Conservation (phyloP, 176 grass and related monocot genomes). For the Canna indica region DNA sequence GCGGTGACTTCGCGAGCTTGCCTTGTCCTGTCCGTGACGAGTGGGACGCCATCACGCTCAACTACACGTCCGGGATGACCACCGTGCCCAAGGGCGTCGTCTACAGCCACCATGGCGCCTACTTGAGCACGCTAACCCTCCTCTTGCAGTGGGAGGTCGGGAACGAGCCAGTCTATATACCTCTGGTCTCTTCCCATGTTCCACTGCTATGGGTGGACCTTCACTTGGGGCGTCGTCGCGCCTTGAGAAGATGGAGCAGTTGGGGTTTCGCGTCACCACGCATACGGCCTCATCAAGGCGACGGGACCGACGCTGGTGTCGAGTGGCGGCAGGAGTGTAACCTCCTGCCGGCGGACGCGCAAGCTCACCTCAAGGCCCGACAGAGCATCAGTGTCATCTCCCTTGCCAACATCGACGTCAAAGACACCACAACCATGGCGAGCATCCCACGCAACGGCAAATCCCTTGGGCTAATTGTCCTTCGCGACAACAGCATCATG, state of each 20-base stretch:
- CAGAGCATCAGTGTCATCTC: conserved; percentile 43
- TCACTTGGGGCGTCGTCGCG: too few relatives aligned
- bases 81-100: conserved; percentile 63
- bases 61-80: too few relatives aligned
- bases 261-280: conserved; percentile 49
- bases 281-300: conserved; percentile 54
- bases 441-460: too few relatives aligned
- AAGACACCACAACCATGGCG: too few relatives aligned
- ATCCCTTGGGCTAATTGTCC: too few relatives aligned
- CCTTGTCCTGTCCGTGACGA: too few relatives aligned
- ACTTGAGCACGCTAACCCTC: conserved; percentile 39
- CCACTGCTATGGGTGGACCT: too few relatives aligned
- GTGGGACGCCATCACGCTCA: conserved; percentile 57
- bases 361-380: conserved; percentile 31
- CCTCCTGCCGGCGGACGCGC: conserved; percentile 10
- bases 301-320: conserved; percentile 45
- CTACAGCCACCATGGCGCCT: conserved; percentile 65
- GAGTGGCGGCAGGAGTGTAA: conserved; percentile 48
- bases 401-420: conserved; percentile 57
- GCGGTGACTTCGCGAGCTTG: too few relatives aligned
- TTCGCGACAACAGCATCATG: too few relatives aligned
- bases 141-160: conserved; percentile 47
- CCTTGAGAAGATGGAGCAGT: too few relatives aligned
- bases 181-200: conserved; percentile 85
- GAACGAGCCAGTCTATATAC: conserved; percentile 50